phyloP scores from a whole-genome alignment of 768 basidiomycete genomes.

The Ramaria sp. region DNA sequence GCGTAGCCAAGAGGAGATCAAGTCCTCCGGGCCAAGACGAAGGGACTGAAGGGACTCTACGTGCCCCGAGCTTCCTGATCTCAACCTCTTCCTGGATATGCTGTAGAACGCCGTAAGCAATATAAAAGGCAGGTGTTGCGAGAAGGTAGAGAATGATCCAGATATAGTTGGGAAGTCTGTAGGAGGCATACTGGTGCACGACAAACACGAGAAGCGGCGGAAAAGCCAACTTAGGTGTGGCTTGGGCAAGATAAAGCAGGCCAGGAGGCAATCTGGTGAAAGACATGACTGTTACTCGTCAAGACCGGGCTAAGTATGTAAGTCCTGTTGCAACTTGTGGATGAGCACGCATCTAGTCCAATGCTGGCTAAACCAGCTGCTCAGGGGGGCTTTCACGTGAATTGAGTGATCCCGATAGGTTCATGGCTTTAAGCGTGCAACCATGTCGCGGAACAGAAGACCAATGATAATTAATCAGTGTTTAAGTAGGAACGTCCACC shows the following conservation, averaged over 20 bases:
- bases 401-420: too few species aligned
- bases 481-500: too few species aligned
- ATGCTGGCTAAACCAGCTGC: too few species aligned
- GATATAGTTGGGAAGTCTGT: not conserved
- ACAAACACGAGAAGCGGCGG: not conserved
- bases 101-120: not conserved
- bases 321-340: too few species aligned
- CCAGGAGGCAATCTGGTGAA: not conserved
- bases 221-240: not conserved
- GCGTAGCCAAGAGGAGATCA: constrained; percentile 19
- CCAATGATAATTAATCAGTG: too few species aligned
- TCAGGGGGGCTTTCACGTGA: too few species aligned
- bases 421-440: too few species aligned
- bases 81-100: constrained; percentile 7
- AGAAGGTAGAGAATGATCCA: not conserved
- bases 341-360: too few species aligned
- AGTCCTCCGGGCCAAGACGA: constrained; percentile 29
- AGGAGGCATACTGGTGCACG: not conserved
- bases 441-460: too few species aligned
- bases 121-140: not conserved
- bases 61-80: constrained; percentile 18
- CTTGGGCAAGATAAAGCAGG: not conserved
- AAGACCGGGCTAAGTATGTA: too few species aligned
- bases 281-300: not conserved
- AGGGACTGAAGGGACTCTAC: constrained; percentile 23